Percentiles rank a stretch among this genome's conserved stretches.
phyloP scores from a whole-genome alignment of 2,329 filamentous ascomycete species.

The Fusarium veterinarium region DNA sequence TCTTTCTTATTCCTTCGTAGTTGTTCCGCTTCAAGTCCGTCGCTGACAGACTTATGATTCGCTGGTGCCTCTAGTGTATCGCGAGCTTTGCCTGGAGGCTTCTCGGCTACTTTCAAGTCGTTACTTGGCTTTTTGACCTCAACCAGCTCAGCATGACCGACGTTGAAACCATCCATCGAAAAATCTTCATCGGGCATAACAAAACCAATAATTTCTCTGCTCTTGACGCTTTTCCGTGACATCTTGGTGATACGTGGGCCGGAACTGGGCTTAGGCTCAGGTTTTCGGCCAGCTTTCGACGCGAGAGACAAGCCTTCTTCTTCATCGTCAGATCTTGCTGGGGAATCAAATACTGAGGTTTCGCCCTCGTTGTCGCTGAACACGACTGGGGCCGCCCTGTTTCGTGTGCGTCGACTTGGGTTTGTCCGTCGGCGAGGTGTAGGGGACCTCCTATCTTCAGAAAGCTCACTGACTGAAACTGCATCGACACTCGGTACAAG shows the following conservation, averaged over 20 bases:
- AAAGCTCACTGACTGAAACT: background rate
- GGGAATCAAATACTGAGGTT: background rate
- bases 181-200: conserved; percentile 33
- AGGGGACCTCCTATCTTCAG: background rate
- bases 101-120: background rate
- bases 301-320: background rate
- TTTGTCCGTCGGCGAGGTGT: conserved; percentile 19
- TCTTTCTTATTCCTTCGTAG: background rate
- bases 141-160: background rate
- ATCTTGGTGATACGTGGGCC: conserved; percentile 55
- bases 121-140: background rate
- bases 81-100: background rate
- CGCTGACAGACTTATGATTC: background rate
- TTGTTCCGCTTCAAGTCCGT: background rate
- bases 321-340: background rate
- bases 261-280: conserved; percentile 10
- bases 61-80: background rate
- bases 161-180: conserved; percentile 28
- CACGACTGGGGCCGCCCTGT: conserved; percentile 4
- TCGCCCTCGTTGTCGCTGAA: conserved; percentile 22
- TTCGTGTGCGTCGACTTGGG: conserved; percentile 14
- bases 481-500: background rate
- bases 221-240: conserved; percentile 57
- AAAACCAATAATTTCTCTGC: conserved; percentile 61
- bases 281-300: conserved; percentile 1